A percentile compares a stretch with the other conserved stretches of the same genome.
Conservation (phyloP, 345 rosid genomes). For the Dimocarpus longan region DNA sequence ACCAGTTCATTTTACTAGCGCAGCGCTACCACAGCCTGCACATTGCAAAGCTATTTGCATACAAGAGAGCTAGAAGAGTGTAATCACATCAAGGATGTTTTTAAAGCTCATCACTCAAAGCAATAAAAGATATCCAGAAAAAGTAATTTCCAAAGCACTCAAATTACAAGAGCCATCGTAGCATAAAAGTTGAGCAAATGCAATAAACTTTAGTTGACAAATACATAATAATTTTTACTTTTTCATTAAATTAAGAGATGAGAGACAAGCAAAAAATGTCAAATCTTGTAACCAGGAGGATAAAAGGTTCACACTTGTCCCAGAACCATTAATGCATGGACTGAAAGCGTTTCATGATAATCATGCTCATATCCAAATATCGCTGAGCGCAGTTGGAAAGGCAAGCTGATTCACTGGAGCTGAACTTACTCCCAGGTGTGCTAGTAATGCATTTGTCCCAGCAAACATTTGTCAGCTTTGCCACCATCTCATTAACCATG, state of each 20-base stretch:
- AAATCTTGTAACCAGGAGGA: slow-evolving; percentile 15
- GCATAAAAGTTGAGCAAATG: background rate
- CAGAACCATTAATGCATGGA: slow-evolving; percentile 50
- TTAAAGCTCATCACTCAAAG: background rate
- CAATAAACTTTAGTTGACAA: background rate
- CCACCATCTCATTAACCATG: slow-evolving; percentile 77
- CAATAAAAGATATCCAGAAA: background rate
- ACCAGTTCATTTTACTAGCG: background rate
- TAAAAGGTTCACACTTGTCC: background rate
- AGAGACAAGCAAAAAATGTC: background rate
- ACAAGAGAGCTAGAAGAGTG: background rate
- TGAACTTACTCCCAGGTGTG: slow-evolving; percentile 89
- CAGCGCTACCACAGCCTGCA: background rate
- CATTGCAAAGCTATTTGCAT: background rate
- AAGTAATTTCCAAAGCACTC: background rate
- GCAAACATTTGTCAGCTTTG: slow-evolving; percentile 78
- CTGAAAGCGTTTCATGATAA: slow-evolving; percentile 84
- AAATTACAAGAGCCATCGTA: background rate
- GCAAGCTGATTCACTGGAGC: slow-evolving; percentile 84
- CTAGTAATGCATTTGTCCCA: slow-evolving; percentile 95
- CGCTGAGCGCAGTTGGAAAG: slow-evolving; percentile 80
- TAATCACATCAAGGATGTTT: background rate
- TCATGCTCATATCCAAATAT: slow-evolving; percentile 72
- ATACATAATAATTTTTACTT: background rate
- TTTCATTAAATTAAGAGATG: background rate